Evolutionary conservation across 176 grass and related monocot genomes (phyloP).

Genomic region (Raddia distichophylla): DNA sequence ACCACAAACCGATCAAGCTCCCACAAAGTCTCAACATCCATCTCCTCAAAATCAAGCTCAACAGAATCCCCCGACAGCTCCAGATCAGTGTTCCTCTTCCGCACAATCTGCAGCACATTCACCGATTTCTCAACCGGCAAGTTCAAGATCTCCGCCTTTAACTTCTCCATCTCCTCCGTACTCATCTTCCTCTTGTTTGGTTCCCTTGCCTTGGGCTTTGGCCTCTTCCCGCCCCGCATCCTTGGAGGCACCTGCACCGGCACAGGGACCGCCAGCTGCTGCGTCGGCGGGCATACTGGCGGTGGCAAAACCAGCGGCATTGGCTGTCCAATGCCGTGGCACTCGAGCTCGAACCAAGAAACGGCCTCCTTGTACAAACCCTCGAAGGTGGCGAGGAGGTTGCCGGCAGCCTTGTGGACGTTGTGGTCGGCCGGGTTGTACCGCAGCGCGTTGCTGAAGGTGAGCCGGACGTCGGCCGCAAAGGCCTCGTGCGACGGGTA

Average conservation of each 20-base stretch:
- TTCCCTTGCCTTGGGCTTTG: slow-evolving; percentile 78
- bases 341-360: slow-evolving; percentile 58
- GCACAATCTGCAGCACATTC: slow-evolving; percentile 74
- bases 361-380: slow-evolving; percentile 53
- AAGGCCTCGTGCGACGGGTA: slow-evolving; percentile 67
- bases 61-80: slow-evolving; percentile 63
- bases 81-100: slow-evolving; percentile 71
- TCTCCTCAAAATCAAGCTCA: slow-evolving; percentile 76
- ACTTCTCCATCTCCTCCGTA: slow-evolving; percentile 66
- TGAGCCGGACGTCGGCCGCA: slow-evolving; percentile 66
- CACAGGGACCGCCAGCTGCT: not conserved
- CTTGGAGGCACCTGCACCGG: slow-evolving; percentile 21
- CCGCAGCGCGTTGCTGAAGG: slow-evolving; percentile 76
- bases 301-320: not conserved
- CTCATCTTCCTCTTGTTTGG: slow-evolving; percentile 76
- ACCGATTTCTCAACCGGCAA: slow-evolving; percentile 70
- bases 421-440: slow-evolving; percentile 82
- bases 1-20: slow-evolving; percentile 86
- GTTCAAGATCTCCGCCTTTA: slow-evolving; percentile 63
- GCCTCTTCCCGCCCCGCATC: slow-evolving; percentile 48
- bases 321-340: slow-evolving; percentile 15
- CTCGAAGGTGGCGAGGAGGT: slow-evolving; percentile 61
- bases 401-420: slow-evolving; percentile 60
- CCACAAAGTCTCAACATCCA: slow-evolving; percentile 91
- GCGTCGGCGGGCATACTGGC: not conserved